Base-by-base conservation (phyloP, 257 asterid species). In the Capsicum pubescens region DNA sequence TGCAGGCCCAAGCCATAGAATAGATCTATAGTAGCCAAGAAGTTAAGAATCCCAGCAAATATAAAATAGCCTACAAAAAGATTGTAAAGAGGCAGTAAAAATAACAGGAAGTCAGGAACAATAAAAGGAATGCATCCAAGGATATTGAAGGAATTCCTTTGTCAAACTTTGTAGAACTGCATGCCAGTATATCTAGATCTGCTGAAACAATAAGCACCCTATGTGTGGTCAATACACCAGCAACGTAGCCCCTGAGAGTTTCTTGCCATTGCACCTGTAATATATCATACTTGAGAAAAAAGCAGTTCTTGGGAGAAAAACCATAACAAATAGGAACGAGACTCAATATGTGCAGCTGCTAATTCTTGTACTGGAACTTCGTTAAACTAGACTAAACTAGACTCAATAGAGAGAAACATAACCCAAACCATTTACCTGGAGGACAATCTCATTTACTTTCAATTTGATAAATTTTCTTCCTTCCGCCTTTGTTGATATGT, bases 131-230 rank as follows among this genome's bases (percentile, higher is more conserved):
- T 68, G 84, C 70, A 84, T 54, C n/a, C 21, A 90, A 97, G 99
- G 99, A 95, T 97, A 97, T 97, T 90, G 99, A 90, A 91, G 99
- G 99, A 91, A 93, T 88, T 72, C 99, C 99, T 90, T 89, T 92
- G 83, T 97, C 99, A 86, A 93, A 97, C 87, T 93, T 95, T 82
- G 95, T 84, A 55, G 93, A 91, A 87, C 94, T 93, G 89, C 94
- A 89, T 35, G 99, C 97, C 89, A 97, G 80, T 81, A 97, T 89
- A 86, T 93, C 98, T 58, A 97, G 87, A 91, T 97, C 98, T 85
- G 95, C 95, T 32, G 98, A 93, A 79, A 89, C 98, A 83, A 97
- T 94, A 80, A 97, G 94, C 88, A 95, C 98, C 61, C 97, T 91
- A 44, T 87, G 94, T 56, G 99, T 97, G 68, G 99, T 97, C 90